Evolutionary conservation across 805 yeast genomes (phyloP).

Genomic region (Yamadazyma philogaea): DNA sequence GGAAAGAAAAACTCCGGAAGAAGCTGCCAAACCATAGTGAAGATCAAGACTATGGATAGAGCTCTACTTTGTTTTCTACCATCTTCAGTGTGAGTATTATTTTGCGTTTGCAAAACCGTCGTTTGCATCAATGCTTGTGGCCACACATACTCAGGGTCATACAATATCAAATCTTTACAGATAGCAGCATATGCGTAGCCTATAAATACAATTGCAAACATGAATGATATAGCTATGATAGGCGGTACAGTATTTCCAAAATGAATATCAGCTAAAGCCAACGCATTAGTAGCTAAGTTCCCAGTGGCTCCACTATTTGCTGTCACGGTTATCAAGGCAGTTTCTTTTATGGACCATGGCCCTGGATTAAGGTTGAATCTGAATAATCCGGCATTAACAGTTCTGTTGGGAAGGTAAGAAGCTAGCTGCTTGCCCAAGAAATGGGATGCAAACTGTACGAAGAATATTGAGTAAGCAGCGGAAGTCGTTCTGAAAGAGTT

Average conservation of each 20-base stretch:
- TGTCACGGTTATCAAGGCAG: slow-evolving; percentile 49
- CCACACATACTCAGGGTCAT: slow-evolving; percentile 51
- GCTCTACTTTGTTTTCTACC: slow-evolving; percentile 32
- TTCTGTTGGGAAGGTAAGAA: slow-evolving; percentile 32
- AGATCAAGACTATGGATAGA: slow-evolving; percentile 32
- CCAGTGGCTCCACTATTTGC: slow-evolving; percentile 55
- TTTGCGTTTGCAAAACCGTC: slow-evolving; percentile 36
- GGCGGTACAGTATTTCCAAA: slow-evolving; percentile 38
- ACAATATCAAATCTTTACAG: slow-evolving; percentile 43
- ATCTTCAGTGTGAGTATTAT: slow-evolving; percentile 8
- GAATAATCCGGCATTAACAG: slow-evolving; percentile 15
- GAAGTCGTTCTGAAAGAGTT: slow-evolving; percentile 43
- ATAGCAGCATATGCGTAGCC: slow-evolving; percentile 55
- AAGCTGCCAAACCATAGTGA: slow-evolving; percentile 45
- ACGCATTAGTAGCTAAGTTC: slow-evolving; percentile 46
- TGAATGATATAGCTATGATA: slow-evolving; percentile 39
- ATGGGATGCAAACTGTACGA: slow-evolving; percentile 49
- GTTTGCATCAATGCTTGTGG: slow-evolving; percentile 54
- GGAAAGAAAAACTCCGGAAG: slow-evolving; percentile 50
- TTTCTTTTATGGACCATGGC: slow-evolving; percentile 55
- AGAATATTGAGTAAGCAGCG: slow-evolving; percentile 50
- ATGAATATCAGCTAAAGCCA: slow-evolving; percentile 46
- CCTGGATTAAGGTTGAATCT: slow-evolving; percentile 45
- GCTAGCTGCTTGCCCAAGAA: slow-evolving; percentile 49
- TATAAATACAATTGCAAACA: slow-evolving; percentile 51